Base-by-base conservation (phyloP, 306 rosid genomes). In the Prunus campanulata region DNA sequence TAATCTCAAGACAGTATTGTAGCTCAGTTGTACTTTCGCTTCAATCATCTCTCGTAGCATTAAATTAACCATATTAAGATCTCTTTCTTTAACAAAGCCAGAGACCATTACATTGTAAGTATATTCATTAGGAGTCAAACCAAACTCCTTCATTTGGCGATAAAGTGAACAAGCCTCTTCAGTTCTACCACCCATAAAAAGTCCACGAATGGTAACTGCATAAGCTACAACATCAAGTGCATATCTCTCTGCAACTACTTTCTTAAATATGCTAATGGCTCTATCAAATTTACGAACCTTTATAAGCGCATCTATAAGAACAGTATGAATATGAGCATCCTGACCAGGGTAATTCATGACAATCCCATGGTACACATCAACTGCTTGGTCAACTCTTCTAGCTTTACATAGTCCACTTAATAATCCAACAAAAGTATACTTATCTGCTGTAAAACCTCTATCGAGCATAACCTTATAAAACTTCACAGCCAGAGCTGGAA, bases 271-370 rank as follows among this genome's bases (percentile, higher is more conserved):
- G 69, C 71, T 59, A 48, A 79, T 50, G 78, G 96, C 93, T 14
- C 11, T 32, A 76, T 77, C 77, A 85, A 71, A 82, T 62, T 81
- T 71, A 57, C 86, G 77, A 39, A 77, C 86, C 83, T 84, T 89
- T 78, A 87, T 76, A 67, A 91, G 89, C 72, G 80, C 91, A 59
- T 70, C 54, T 48, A 51, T 73, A 72, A 89, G 68, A 57, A 76
- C 79, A 11, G 91, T 88, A 75, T 87, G 91, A 64, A 91, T 70
- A 62, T 85, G 86, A 82, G 91, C 85, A 81, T 91, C 96, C 74
- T 71, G 79, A 65, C 52, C 81, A 47, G 78, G 67, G 68, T 51
- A 64, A 64, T 56, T 83, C 79, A 49, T 70, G 15, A 76, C 32
- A 85, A 86, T 80, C 76, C 82, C 87, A 70, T 30, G 81, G 78